A percentile compares a stretch with the other conserved stretches of the same genome.
Evolutionary conservation across 129 eudicot species (phyloP).

Genomic region (carrot (Daucus carota)): DNA sequence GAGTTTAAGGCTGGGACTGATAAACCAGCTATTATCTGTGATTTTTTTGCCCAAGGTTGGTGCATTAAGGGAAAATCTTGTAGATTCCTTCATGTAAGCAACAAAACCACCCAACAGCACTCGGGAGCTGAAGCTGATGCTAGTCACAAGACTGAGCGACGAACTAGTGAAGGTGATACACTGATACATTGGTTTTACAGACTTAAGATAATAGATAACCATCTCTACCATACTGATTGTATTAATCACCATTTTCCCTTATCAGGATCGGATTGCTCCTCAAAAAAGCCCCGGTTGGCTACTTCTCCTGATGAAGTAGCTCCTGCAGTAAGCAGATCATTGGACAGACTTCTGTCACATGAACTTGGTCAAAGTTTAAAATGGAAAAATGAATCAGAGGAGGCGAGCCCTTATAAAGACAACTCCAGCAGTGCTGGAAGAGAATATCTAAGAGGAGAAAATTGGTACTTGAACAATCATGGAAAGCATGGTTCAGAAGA

Average conservation of each 20-base stretch:
- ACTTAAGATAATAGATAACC: background rate
- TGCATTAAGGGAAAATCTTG: slow-evolving; percentile 93
- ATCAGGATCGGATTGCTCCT: slow-evolving; percentile 13
- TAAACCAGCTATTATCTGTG: slow-evolving; percentile 53
- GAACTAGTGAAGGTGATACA: slow-evolving; percentile 34
- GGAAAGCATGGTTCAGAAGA: slow-evolving; percentile 22
- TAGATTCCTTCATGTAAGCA: slow-evolving; percentile 66
- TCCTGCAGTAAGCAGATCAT: background rate
- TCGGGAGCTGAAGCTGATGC: slow-evolving; percentile 32
- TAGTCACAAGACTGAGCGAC: slow-evolving; percentile 24
- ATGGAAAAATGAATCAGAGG: slow-evolving; percentile 10
- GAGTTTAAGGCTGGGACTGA: slow-evolving; percentile 43
- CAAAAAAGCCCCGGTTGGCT: slow-evolving; percentile 9
- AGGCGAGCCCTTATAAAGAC: slow-evolving; percentile 19
- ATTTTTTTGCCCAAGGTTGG: slow-evolving; percentile 87
- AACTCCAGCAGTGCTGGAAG: slow-evolving; percentile 15
- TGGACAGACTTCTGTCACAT: slow-evolving; percentile 9
- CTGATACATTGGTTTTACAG: slow-evolving; percentile 7
- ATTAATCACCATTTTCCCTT: background rate
- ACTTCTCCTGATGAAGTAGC: background rate
- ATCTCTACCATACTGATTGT: background rate
- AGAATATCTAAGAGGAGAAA: slow-evolving; percentile 17
- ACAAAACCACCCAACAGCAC: slow-evolving; percentile 20
- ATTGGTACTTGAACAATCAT: slow-evolving; percentile 12
- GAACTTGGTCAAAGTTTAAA: slow-evolving; percentile 21